Evolutionary conservation across 768 basidiomycete species (phyloP).

Genomic region (Agrocybe pediades): DNA sequence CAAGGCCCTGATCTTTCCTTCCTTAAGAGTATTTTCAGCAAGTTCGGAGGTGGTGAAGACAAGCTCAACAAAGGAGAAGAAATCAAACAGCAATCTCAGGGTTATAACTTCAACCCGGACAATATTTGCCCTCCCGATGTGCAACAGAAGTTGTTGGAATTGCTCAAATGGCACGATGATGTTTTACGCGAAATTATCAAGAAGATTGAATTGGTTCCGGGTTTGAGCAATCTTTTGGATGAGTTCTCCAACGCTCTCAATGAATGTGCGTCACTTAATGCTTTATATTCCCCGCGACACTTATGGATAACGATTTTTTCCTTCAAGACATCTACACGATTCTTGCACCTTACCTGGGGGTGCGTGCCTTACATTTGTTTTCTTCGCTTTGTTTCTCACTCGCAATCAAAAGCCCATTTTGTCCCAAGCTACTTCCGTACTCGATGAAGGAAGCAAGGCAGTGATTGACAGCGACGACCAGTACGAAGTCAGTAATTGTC

Average conservation of each 20-base stretch:
- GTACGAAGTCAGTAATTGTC: slow-evolving; percentile 45
- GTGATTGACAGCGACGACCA: slow-evolving; percentile 74
- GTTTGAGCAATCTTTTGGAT: slow-evolving; percentile 56
- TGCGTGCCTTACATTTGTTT: slow-evolving; percentile 24
- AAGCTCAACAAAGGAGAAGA: slow-evolving; percentile 56
- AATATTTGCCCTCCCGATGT: slow-evolving; percentile 67
- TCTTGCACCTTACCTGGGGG: slow-evolving; percentile 65
- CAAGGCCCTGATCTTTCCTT: slow-evolving; percentile 33
- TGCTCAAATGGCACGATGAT: slow-evolving; percentile 66
- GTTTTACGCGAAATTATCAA: slow-evolving; percentile 53
- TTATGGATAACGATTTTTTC: no score
- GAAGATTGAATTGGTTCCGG: slow-evolving; percentile 69
- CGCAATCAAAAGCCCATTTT: slow-evolving; percentile 53
- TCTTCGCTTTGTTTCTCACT: not conserved
- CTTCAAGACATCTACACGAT: slow-evolving; percentile 65
- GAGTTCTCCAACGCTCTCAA: slow-evolving; percentile 66
- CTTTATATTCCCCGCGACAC: no score
- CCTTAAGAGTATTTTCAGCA: slow-evolving; percentile 47
- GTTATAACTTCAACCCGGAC: slow-evolving; percentile 63
- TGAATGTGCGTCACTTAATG: slow-evolving; percentile 46
- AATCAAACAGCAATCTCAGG: slow-evolving; percentile 55
- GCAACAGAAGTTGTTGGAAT: slow-evolving; percentile 52
- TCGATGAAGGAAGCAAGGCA: slow-evolving; percentile 64
- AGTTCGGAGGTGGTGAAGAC: slow-evolving; percentile 54
- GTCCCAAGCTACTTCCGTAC: slow-evolving; percentile 53